Evolutionary conservation across 805 yeast species (phyloP), one percentile per base, ranked within the genome.

Genomic region (Yarrowia divulgata): DNA sequence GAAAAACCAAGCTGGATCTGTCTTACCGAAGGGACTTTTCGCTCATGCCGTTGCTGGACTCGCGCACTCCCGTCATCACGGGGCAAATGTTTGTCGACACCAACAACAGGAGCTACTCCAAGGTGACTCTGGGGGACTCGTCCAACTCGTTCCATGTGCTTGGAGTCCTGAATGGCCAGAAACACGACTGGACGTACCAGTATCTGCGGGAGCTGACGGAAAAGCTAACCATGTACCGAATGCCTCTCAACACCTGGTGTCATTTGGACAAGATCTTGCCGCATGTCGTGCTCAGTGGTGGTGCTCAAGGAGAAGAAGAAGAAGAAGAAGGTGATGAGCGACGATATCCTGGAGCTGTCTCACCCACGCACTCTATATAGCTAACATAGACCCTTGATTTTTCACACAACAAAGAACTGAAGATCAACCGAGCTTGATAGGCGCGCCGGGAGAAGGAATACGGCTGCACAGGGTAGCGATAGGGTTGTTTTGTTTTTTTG

Each of bases 51-150:
- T 4, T n/a, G 23, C 23, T n/a, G 6, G 48, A 42, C 19, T 7
- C 63, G 10, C 63, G 63, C 19, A 40, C 48, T 5, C 63, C 63
- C 8, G 63, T 57, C 39, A 57, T 57, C 23, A 40, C 63, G 1
- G 63, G 63, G 14, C 63, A 57, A 19, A 57, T 57, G 63, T 57
- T 57, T 40, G 63, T 57, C 23, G 63, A 57, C 23, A 57, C 63
- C 37, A 40, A 57, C 48, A 57, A 42, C 37, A 8, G 48, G 12
- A 57, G 63, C 19, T 57, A 57, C 63, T 57, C 63, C 37, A 57
- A 57, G 37, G 63, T 57, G 48, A 57, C 63, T 1, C 35, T 57
- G 39, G 63, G 63, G 1, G 63, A 57, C 63, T 57, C 63, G 19
- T 29, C 48, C 37, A 40, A 10, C 48, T 57, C 63, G 23, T 57